phyloP scores from a whole-genome alignment of 2,329 filamentous ascomycete species.

The Aspergillus sp. region DNA sequence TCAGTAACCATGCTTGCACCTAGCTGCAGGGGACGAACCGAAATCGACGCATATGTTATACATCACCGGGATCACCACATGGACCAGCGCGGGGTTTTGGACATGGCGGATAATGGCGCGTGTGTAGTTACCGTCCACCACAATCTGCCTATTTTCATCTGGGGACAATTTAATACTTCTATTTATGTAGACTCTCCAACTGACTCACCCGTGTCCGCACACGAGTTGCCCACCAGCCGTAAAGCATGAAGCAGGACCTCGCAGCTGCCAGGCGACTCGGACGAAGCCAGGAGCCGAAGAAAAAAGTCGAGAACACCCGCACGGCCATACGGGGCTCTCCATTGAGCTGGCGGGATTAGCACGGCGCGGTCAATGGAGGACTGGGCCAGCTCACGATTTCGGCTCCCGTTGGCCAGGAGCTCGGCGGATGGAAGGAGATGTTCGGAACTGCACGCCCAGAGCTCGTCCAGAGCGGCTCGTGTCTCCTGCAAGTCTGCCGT shows the following conservation, averaged over 20 bases:
- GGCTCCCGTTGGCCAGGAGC: slow-evolving; percentile 33
- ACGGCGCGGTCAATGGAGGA: slow-evolving; percentile 3
- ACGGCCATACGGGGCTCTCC: slow-evolving; percentile 31
- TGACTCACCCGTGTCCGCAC: slow-evolving; percentile 34
- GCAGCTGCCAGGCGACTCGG: slow-evolving; percentile 17
- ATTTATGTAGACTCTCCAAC: not conserved
- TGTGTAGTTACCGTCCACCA: slow-evolving; percentile 32
- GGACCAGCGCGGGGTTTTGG: slow-evolving; percentile 24
- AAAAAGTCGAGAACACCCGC: slow-evolving; percentile 35
- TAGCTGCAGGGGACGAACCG: slow-evolving; percentile 16
- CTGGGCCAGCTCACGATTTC: slow-evolving; percentile 28
- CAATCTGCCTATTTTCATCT: slow-evolving; percentile 35
- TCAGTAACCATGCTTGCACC: slow-evolving; percentile 10
- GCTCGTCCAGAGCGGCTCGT: slow-evolving; percentile 19
- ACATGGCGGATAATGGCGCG: slow-evolving; percentile 28
- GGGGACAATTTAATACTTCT: slow-evolving; percentile 2
- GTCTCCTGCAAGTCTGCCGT: slow-evolving; percentile 24
- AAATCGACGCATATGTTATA: slow-evolving; percentile 39
- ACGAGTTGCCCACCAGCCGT: slow-evolving; percentile 36
- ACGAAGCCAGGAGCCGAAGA: slow-evolving; percentile 28
- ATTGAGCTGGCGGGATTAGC: slow-evolving; percentile 23
- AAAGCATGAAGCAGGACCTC: slow-evolving; percentile 31
- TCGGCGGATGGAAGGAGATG: slow-evolving; percentile 29
- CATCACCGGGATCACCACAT: slow-evolving; percentile 35
- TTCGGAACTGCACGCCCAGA: slow-evolving; percentile 29